These are phyloP conservation scores for Kalaharituber pfeilii DNA, from an alignment of 2,329 filamentous ascomycete genomes.

Conservation along the genomic window DNA sequence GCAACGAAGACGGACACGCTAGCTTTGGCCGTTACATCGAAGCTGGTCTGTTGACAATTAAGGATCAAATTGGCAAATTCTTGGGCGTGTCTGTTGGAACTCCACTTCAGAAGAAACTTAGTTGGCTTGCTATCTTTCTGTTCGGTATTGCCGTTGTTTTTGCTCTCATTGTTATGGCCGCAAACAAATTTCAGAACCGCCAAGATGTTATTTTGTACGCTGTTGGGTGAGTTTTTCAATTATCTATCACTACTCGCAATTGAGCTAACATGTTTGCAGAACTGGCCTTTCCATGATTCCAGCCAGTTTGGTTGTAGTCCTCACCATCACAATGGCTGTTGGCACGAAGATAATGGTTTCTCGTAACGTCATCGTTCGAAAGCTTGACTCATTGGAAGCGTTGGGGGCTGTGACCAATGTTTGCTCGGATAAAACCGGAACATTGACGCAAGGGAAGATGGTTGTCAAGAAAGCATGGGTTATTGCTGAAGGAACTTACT, in stretches of 20 bases:
- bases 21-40: conserved; percentile 37
- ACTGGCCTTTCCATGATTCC: conserved; percentile 45
- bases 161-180: conserved; percentile 49
- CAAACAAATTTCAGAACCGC: conserved; percentile 39
- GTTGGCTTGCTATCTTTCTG: conserved; percentile 47
- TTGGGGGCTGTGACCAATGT: conserved; percentile 45
- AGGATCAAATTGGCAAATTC: conserved; percentile 44
- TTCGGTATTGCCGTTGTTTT: conserved; percentile 51
- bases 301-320: conserved; percentile 44
- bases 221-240: conserved; percentile 30
- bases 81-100: conserved; percentile 52
- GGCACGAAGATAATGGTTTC: conserved; percentile 42
- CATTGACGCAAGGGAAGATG: conserved; percentile 47
- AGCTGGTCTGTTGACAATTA: conserved; percentile 34
- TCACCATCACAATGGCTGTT: conserved; percentile 50
- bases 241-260: too few relatives aligned
- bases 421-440: conserved; percentile 43
- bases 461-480: conserved; percentile 43
- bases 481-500: conserved; percentile 40
- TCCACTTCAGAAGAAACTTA: conserved; percentile 50
- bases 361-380: conserved; percentile 40
- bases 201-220: conserved; percentile 49
- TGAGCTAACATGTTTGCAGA: conserved; percentile 1
- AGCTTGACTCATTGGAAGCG: conserved; percentile 40
- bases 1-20: conserved; percentile 33